These are phyloP conservation scores for Sphagnum tenellum DNA, from an alignment of 225 moss, liverwort and hornwort genomes.

Conservation along the genomic window DNA sequence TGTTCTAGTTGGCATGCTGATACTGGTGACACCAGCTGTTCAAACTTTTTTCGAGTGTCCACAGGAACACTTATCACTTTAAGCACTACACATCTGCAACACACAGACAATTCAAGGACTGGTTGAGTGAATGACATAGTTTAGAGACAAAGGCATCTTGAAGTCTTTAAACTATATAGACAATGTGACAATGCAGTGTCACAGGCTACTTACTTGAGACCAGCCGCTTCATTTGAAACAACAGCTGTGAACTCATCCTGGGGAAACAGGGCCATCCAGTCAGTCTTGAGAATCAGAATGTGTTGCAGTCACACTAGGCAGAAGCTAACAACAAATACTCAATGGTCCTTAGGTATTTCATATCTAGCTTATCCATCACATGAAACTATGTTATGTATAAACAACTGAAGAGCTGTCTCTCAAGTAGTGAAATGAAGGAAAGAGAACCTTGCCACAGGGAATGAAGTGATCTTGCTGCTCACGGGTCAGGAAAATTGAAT, in stretches of 20 bases:
- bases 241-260: constrained; percentile 5
- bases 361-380: no score
- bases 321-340: no score
- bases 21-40: neutral
- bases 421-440: neutral
- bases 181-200: neutral
- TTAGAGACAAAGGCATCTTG: no score
- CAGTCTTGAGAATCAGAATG: no score
- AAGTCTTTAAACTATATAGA: no score
- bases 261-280: neutral
- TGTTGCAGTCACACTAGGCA: no score
- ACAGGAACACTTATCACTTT: constrained; percentile 2
- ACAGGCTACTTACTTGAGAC: constrained; percentile 1
- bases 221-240: constrained; percentile 1
- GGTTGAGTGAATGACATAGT: no score
- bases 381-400: no score
- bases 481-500: neutral
- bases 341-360: no score
- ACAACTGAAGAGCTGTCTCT: no score
- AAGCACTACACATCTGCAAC: constrained; percentile 2
- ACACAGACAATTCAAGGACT: no score
- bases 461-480: constrained; percentile 5
- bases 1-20: neutral
- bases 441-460: constrained; percentile 8
- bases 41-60: constrained; percentile 4